Evolutionary conservation across 2,329 filamentous ascomycete species (phyloP).

Genomic region (Botryosphaeria dothidea): DNA sequence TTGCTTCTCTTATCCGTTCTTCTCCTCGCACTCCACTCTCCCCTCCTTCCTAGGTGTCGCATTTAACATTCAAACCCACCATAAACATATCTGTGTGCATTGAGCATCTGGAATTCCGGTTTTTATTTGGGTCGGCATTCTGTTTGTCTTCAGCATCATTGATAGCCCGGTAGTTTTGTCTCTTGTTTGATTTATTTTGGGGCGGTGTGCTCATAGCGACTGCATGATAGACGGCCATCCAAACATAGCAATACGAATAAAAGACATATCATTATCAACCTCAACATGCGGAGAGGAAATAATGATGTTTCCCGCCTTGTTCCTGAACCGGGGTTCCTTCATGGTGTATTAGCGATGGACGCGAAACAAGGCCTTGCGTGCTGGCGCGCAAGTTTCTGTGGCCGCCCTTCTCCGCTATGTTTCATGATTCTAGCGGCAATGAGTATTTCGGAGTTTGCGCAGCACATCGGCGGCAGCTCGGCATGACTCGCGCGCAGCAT

Average conservation of each 20-base stretch:
- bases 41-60: background rate
- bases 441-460: background rate
- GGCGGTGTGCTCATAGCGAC: slow-evolving; percentile 9
- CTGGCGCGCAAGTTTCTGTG: no score
- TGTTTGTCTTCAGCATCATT: background rate
- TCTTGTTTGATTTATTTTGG: background rate
- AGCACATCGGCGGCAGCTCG: background rate
- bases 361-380: background rate
- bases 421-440: background rate
- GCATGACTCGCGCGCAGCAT: slow-evolving; percentile 17
- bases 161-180: background rate
- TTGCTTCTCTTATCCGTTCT: background rate
- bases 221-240: slow-evolving; percentile 16
- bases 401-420: no score
- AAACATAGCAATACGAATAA: background rate
- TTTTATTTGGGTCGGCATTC: background rate
- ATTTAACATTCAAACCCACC: background rate
- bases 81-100: background rate
- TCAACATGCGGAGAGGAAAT: background rate
- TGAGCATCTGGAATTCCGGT: background rate
- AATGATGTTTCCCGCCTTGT: background rate
- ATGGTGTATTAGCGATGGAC: background rate
- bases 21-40: background rate
- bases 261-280: background rate
- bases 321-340: background rate